A percentile compares a stretch with the other conserved stretches of the same genome.
Conservation (phyloP, 2,329 filamentous ascomycete species). For the Diaporthe sp. region DNA sequence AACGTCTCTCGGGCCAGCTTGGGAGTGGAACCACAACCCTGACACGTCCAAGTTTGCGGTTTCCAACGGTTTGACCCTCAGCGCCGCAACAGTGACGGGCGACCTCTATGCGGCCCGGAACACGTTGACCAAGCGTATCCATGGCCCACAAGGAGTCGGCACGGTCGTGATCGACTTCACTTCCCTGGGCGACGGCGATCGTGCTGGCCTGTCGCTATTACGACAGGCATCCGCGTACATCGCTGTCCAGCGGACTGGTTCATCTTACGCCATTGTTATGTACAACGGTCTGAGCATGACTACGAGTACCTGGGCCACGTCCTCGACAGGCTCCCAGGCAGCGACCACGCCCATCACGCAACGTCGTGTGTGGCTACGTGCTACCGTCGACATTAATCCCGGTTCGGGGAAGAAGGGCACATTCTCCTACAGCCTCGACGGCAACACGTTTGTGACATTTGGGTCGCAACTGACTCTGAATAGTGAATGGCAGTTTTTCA, state of each 20-base stretch:
- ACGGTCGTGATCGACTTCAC: slow-evolving; percentile 65
- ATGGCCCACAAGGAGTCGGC: slow-evolving; percentile 59
- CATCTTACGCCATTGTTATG: slow-evolving; percentile 48
- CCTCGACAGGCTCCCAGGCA: slow-evolving; percentile 48
- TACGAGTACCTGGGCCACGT: slow-evolving; percentile 52
- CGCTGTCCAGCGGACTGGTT: slow-evolving; percentile 59
- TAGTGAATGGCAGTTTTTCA: neutral
- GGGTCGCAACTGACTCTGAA: neutral
- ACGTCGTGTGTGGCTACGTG: slow-evolving; percentile 53
- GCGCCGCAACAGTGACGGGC: slow-evolving; percentile 64
- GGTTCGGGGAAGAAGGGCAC: neutral
- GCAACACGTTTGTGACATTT: neutral
- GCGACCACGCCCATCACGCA: slow-evolving; percentile 42
- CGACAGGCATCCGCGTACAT: slow-evolving; percentile 68
- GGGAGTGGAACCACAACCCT: slow-evolving; percentile 76
- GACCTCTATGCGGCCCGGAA: slow-evolving; percentile 64
- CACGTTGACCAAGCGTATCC: slow-evolving; percentile 62
- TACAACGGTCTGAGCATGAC: slow-evolving; percentile 49
- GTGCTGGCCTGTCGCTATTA: slow-evolving; percentile 65
- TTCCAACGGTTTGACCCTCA: slow-evolving; percentile 60
- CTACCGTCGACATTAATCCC: neutral
- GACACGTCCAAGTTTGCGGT: slow-evolving; percentile 62
- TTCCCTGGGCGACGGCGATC: slow-evolving; percentile 65
- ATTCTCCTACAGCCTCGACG: neutral
- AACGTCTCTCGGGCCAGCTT: slow-evolving; percentile 57